phyloP scores from a whole-genome alignment of 73 alveolate genomes.

The Paraurostyla sp. region DNA sequence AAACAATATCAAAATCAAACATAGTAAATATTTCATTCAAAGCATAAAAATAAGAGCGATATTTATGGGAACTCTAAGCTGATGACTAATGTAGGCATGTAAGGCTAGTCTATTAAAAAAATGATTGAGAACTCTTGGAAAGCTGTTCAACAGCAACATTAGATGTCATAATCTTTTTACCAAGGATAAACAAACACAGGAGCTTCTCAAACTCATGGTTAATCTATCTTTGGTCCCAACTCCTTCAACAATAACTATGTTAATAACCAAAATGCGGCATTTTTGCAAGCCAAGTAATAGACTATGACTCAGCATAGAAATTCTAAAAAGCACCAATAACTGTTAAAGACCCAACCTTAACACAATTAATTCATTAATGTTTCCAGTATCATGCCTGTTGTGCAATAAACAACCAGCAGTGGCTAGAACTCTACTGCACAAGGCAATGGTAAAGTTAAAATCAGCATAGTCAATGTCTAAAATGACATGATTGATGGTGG shows the following conservation, averaged over 20 bases:
- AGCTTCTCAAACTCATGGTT: neutral
- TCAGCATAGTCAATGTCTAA: constrained; percentile 48
- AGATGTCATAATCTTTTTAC: neutral
- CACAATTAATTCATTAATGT: constrained; percentile 24
- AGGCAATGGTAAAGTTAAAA: constrained; percentile 44
- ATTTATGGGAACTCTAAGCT: neutral
- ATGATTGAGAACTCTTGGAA: constrained; percentile 22
- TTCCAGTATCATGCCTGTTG: neutral
- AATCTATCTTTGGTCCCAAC: constrained; percentile 15
- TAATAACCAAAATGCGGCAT: neutral
- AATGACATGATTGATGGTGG: constrained; percentile 31
- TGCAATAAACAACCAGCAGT: neutral
- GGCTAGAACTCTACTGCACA: constrained; percentile 5
- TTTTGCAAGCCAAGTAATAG: neutral
- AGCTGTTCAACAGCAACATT: neutral
- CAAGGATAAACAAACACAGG: too few species aligned
- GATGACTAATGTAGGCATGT: neutral
- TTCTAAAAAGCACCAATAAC: neutral
- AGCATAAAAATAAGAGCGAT: neutral
- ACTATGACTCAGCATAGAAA: neutral
- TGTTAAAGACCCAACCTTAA: neutral
- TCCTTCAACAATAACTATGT: neutral
- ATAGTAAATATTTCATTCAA: too few species aligned
- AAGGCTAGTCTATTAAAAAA: constrained; percentile 15
- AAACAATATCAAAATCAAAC: too few species aligned